phyloP scores from a whole-genome alignment of 139 green algal species.

The Coelastrella sp. region DNA sequence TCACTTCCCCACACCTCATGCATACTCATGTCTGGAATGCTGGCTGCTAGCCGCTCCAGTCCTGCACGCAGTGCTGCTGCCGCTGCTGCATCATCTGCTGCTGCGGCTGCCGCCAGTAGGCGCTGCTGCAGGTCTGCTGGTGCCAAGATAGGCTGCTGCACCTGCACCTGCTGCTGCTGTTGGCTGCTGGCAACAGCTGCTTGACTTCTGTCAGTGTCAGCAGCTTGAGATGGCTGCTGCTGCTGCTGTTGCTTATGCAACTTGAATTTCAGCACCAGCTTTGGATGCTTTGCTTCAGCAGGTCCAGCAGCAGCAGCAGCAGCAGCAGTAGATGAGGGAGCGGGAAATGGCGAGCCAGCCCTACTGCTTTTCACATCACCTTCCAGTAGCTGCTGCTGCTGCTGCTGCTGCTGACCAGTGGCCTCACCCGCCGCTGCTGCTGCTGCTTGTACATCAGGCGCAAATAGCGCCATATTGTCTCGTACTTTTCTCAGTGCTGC shows the following conservation, averaged over 20 bases:
- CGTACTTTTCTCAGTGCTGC: constrained; percentile 43
- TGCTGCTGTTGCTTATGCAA: neutral
- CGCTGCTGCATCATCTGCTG: constrained; percentile 23
- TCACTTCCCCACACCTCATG: constrained; percentile 52
- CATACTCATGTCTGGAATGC: constrained; percentile 45
- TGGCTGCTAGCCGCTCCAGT: constrained; percentile 36
- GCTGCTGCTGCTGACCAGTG: constrained; percentile 31
- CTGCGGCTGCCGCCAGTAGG: constrained; percentile 20
- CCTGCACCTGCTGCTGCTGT: constrained; percentile 7
- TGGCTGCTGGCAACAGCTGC: neutral
- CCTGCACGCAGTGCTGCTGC: constrained; percentile 45
- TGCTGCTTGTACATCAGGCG: neutral
- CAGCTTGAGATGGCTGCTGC: neutral
- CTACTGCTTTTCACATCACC: constrained; percentile 2
- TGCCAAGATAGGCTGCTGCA: neutral
- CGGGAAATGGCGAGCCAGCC: neutral
- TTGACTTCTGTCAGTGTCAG: neutral
- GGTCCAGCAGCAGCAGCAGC: constrained; percentile 25
- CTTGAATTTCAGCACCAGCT: constrained; percentile 35
- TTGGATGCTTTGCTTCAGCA: constrained; percentile 14
- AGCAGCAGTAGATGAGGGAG: neutral
- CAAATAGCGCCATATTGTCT: constrained; percentile 46
- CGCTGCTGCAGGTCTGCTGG: neutral
- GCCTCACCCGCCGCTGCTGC: constrained; percentile 9
- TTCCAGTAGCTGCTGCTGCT: constrained; percentile 31